These are phyloP conservation scores for Gaeumannomyces tritici DNA, from an alignment of 2,329 filamentous ascomycete species.

Conservation along the genomic window DNA sequence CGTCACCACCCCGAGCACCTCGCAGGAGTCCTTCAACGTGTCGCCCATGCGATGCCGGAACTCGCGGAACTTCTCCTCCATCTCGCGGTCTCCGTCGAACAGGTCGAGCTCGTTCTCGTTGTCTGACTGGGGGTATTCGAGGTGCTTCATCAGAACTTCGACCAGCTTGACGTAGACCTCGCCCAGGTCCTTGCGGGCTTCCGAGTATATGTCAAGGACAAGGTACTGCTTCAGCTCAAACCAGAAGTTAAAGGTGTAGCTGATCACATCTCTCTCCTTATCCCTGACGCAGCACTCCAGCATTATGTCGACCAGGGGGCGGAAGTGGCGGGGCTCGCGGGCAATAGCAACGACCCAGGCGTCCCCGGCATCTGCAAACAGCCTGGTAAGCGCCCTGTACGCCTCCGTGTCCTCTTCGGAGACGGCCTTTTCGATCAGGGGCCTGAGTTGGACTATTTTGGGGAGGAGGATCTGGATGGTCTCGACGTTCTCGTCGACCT, in stretches of 20 bases:
- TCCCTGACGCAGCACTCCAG: slow-evolving; percentile 88
- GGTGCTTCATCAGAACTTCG: slow-evolving; percentile 82
- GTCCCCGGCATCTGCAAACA: slow-evolving; percentile 89
- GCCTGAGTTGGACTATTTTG: slow-evolving; percentile 63
- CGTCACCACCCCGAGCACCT: slow-evolving; percentile 88
- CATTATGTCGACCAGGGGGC: slow-evolving; percentile 76
- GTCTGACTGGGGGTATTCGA: slow-evolving; percentile 77
- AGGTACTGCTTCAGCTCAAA: slow-evolving; percentile 97
- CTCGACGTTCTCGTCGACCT: slow-evolving; percentile 82
- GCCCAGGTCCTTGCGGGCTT: slow-evolving; percentile 65
- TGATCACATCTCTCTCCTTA: slow-evolving; percentile 81
- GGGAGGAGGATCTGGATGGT: slow-evolving; percentile 79
- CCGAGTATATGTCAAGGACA: slow-evolving; percentile 79
- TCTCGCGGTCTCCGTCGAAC: slow-evolving; percentile 91
- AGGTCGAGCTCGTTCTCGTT: slow-evolving; percentile 67
- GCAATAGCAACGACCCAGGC: slow-evolving; percentile 91
- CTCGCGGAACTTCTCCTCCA: slow-evolving; percentile 93
- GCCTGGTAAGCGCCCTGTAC: slow-evolving; percentile 79
- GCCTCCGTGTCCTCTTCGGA: slow-evolving; percentile 76
- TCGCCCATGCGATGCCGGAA: slow-evolving; percentile 98
- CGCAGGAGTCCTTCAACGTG: slow-evolving; percentile 91
- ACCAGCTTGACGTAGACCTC: slow-evolving; percentile 85
- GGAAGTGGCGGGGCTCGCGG: slow-evolving; percentile 71
- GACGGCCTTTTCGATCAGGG: slow-evolving; percentile 65
- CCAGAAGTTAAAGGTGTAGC: slow-evolving; percentile 95